phyloP scores from a whole-genome alignment of 495 filamentous ascomycete species.

The Evernia prunastri region DNA sequence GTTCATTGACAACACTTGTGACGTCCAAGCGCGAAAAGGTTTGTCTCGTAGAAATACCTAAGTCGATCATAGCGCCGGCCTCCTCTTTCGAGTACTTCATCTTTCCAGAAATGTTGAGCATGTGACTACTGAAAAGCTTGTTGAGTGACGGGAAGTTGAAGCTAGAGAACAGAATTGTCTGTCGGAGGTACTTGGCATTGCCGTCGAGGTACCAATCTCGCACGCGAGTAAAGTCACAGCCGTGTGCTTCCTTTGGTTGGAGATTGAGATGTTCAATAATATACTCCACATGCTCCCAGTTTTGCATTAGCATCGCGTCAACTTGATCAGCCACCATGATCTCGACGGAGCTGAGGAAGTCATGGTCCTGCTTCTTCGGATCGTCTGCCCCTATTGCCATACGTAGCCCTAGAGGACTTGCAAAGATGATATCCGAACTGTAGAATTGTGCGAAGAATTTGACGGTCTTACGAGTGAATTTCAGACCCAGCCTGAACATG shows the following conservation, averaged over 20 bases:
- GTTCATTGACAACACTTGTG: conserved; percentile 58
- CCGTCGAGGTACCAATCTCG: conserved; percentile 87
- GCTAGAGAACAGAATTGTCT: conserved; percentile 71
- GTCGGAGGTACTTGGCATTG: conserved; percentile 70
- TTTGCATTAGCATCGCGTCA: conserved; percentile 93
- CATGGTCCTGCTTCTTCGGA: conserved; percentile 73
- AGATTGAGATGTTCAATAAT: conserved; percentile 88
- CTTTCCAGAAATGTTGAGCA: conserved; percentile 74
- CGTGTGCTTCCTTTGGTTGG: conserved; percentile 83
- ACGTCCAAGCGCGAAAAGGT: conserved; percentile 87
- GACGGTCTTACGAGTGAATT: conserved; percentile 90
- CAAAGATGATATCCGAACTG: conserved; percentile 89
- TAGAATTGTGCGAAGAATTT: conserved; percentile 96
- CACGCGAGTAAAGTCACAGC: conserved; percentile 89
- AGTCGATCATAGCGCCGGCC: conserved; percentile 52
- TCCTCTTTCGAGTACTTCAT: conserved; percentile 61
- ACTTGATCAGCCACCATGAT: conserved; percentile 84
- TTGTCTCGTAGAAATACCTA: conserved; percentile 67
- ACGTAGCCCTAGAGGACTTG: conserved; percentile 78
- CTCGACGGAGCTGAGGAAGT: conserved; percentile 91
- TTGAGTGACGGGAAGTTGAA: conserved; percentile 89
- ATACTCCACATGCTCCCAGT: conserved; percentile 92
- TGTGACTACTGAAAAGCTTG: conserved; percentile 64
- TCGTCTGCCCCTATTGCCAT: conserved; percentile 76
- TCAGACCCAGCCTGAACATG: conserved; percentile 87